Base-by-base conservation (phyloP, 1,139 yeast genomes). In the Saccharomyces uvarum region DNA sequence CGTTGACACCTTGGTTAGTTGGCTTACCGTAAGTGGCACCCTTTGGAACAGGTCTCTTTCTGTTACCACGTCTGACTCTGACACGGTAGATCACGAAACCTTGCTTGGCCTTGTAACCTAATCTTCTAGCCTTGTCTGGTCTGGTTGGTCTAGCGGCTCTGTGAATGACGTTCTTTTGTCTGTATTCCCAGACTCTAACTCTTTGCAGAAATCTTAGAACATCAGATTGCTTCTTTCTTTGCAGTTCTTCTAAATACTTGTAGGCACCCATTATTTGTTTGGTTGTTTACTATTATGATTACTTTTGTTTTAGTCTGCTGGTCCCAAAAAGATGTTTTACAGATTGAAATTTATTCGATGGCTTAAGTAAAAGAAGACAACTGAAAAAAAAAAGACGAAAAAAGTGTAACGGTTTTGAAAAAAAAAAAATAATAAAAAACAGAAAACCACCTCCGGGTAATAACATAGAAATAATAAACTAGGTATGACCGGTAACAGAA, bases 21-120 rank as follows among this genome's bases (percentile, higher is more conserved):
- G 99, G 99, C 88, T 93, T 93, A 88, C 99, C 99, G 86, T 91
- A 91, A 77, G 98, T 93, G 73, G 97, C 98, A 88, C 99, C 99
- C 93, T 93, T 93, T 82, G 95, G 91, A 74, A 87, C 98, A 73
- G 97, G 98, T 83, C 97, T 89, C 97, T 93, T 93, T 86, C 99
- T 91, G 84, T 95, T 93, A 84, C 99, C 99, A 83, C 99, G 89
- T 84, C 98, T 90, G 73, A 93, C 99, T 82, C 99, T 90, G 78
- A 91, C 81, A 81, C 99, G 88, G 96, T 81, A 93, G 84, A 93
- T 83, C 68, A 88, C 97, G 77, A 88, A 93, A 71, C 99, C 99
- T 83, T 93, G 99, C 87, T 93, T 93, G 80, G 99, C 99, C 87
- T 93, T 93, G 97, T 93, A 93, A 70, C 99, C 99, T 75, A 93